phyloP scores from a whole-genome alignment of 768 basidiomycete genomes.

The Paxillus involutus region DNA sequence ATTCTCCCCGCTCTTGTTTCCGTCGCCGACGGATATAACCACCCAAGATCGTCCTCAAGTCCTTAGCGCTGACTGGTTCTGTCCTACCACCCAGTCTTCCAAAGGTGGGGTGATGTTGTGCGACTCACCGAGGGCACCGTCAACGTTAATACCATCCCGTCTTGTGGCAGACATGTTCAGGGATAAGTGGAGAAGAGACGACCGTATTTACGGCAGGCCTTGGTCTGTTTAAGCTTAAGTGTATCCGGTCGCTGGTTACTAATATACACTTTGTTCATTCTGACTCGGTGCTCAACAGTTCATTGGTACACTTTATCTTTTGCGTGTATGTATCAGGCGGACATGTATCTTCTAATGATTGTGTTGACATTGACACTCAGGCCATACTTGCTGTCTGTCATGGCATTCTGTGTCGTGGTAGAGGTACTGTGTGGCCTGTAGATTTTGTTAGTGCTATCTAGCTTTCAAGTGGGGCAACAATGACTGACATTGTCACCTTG shows the following conservation, averaged over 20 bases:
- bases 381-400: too few relatives aligned
- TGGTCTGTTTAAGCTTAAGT: too few relatives aligned
- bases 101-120: background rate
- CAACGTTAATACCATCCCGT: conserved; percentile 41
- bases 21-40: conserved; percentile 36
- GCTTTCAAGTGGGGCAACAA: background rate
- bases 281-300: too few relatives aligned
- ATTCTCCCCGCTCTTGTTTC: conserved; percentile 28
- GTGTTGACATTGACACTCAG: too few relatives aligned
- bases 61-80: conserved; percentile 38
- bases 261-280: too few relatives aligned
- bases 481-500: background rate
- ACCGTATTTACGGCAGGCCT: conserved; percentile 37
- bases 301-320: too few relatives aligned
- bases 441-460: too few relatives aligned
- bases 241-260: too few relatives aligned
- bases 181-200: conserved; percentile 44
- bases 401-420: too few relatives aligned
- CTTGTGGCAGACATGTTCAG: conserved; percentile 45
- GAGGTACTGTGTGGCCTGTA: too few relatives aligned
- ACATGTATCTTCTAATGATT: too few relatives aligned
- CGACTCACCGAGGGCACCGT: conserved; percentile 18
- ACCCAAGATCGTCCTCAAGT: conserved; percentile 40
- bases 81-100: conserved; percentile 24
- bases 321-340: too few relatives aligned